Evolutionary conservation across 1,284 basidiomycete species (phyloP).

Genomic region (Rugosomyces carneus): DNA sequence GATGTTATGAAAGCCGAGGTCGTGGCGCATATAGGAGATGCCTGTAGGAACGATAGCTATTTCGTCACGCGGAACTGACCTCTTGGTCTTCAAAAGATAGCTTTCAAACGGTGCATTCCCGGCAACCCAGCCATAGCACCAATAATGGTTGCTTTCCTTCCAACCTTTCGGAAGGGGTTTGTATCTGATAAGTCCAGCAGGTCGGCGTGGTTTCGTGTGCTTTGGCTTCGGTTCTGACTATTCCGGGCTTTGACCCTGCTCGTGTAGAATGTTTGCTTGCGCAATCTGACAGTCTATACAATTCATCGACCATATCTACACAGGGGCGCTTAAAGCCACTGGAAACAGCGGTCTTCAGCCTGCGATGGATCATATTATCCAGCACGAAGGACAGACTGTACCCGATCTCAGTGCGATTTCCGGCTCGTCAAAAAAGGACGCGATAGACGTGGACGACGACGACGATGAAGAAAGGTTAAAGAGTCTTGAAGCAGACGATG

Average conservation of each 20-base stretch:
- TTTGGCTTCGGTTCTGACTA: too few relatives aligned
- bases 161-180: too few relatives aligned
- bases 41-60: too few relatives aligned
- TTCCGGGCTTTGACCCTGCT: slow-evolving; percentile 80
- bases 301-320: neutral
- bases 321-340: slow-evolving; percentile 84
- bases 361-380: slow-evolving; percentile 84
- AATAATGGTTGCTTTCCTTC: too few relatives aligned
- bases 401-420: slow-evolving; percentile 45
- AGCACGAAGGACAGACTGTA: slow-evolving; percentile 68
- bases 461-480: slow-evolving; percentile 69
- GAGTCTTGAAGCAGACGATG: slow-evolving; percentile 41
- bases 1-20: too few relatives aligned
- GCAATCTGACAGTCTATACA: neutral
- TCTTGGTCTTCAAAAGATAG: too few relatives aligned
- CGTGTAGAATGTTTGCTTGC: slow-evolving; percentile 72
- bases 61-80: too few relatives aligned
- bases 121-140: too few relatives aligned
- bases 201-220: too few relatives aligned
- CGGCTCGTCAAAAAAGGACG: slow-evolving; percentile 25
- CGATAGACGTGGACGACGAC: slow-evolving; percentile 56
- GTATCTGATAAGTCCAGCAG: too few relatives aligned
- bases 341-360: slow-evolving; percentile 76
- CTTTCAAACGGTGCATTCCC: too few relatives aligned
- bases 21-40: too few relatives aligned